phyloP scores from a whole-genome alignment of 2,329 filamentous ascomycete species.

The Arthrobotrys conoides region DNA sequence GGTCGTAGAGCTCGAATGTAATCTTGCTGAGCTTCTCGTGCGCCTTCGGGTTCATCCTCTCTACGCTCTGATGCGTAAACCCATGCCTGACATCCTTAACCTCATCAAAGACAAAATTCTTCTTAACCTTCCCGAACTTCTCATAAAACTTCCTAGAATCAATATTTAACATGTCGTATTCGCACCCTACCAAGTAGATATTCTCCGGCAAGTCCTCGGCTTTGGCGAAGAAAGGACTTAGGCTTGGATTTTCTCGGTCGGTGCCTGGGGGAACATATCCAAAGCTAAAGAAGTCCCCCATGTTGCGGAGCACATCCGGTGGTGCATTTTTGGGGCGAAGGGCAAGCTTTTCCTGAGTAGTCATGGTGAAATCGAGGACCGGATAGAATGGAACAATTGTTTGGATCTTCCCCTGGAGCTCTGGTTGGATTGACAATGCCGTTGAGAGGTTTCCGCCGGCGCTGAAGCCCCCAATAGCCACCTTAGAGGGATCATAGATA shows the following conservation, averaged over 20 bases:
- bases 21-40: constrained; percentile 32
- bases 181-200: constrained; percentile 62
- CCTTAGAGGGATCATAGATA: constrained; percentile 68
- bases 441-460: constrained; percentile 70
- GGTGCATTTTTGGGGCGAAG: constrained; percentile 22
- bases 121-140: constrained; percentile 54
- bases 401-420: constrained; percentile 34
- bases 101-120: constrained; percentile 55
- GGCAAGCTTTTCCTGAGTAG: constrained; percentile 31
- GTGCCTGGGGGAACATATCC: constrained; percentile 63
- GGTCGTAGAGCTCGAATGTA: constrained; percentile 55
- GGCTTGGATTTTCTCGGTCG: constrained; percentile 62
- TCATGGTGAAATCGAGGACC: constrained; percentile 48
- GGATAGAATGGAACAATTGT: constrained; percentile 49
- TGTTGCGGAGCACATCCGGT: constrained; percentile 38
- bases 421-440: constrained; percentile 37
- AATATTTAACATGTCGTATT: constrained; percentile 63
- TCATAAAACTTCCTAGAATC: constrained; percentile 56
- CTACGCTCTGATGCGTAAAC: constrained; percentile 50
- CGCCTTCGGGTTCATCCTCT: constrained; percentile 41
- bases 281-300: constrained; percentile 62
- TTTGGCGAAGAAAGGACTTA: constrained; percentile 62
- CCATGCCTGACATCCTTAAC: constrained; percentile 51
- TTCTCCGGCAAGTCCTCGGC: constrained; percentile 62
- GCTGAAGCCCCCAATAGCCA: constrained; percentile 70